Evolutionary conservation across 495 filamentous ascomycete genomes (phyloP), one percentile per base, ranked within the genome.

Genomic region (Penicillium flavigenum): DNA sequence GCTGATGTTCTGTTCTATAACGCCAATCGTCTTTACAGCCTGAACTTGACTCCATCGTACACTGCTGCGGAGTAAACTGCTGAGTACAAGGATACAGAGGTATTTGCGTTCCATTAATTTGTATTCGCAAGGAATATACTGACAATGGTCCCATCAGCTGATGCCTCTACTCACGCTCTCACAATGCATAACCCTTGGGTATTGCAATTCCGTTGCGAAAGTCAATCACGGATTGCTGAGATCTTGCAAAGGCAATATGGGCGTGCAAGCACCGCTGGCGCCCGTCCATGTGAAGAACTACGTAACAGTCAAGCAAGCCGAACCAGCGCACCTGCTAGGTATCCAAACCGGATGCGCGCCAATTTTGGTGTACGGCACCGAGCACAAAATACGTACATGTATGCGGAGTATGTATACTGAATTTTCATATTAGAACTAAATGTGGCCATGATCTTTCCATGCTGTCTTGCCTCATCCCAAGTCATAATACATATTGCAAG

Each of bases 1-100:
- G 70, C 76, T 17, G 83, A 86, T 55, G 77, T 91, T 10, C 67
- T 90, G 0, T 91, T 89, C 72, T 76, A 81, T 55, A 92, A 89
- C 63, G 81, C 89, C 0, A 90, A 90, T 62, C 72, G 73, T 14
- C 69, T 91, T 0, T 91, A 92, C 59, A 66, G 71, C 16, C 71
- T 90, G 36, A 61, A 65, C 6, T 63, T 72, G 46, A 62, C 44
- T 16, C 42, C 57, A 2, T 26, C 54, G 0, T 69, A 55, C 46
- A 41, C 46, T 7, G 47, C 47, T 16, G 78, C n/a, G n/a, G 36
- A 39, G 16, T 39, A 39, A 36, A 38, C 34, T n/a, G 34, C 34
- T n/a, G 36, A 39, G 16, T 39, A 39, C 36, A 9, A 17, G 16
- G 36, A 39, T 9, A 6, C 7, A 39, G 1, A 39, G 74, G 79